Conservation (phyloP, 192 early-diverging fungal species). For the Physocladia obscura region DNA sequence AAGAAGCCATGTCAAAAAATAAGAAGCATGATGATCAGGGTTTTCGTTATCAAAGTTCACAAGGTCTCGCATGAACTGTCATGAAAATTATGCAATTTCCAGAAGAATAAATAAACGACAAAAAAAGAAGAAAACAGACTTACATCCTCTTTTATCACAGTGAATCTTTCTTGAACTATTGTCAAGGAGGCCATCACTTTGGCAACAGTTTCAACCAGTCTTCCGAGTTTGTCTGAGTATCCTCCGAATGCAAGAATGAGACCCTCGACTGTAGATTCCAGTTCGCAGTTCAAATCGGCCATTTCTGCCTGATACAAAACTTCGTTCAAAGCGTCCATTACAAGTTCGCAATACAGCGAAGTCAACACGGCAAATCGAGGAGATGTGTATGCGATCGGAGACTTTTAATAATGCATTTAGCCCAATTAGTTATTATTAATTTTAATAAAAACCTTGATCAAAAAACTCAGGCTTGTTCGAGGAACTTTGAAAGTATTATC, state of each 20-base stretch:
- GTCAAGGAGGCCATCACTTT: conserved; percentile 63
- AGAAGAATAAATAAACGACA: conserved; percentile 2
- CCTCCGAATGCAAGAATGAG: conserved; percentile 72
- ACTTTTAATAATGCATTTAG: no score
- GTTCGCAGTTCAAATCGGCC: conserved; percentile 75
- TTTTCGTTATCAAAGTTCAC: conserved; percentile 76
- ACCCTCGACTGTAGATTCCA: conserved; percentile 67
- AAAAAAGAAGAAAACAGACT: not conserved
- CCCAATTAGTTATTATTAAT: no score
- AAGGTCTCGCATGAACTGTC: conserved; percentile 62
- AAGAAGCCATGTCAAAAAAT: conserved; percentile 71
- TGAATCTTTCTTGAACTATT: conserved; percentile 71
- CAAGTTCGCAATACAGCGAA: conserved; percentile 70
- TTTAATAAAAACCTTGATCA: no score
- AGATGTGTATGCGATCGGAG: conserved; percentile 72
- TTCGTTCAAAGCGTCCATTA: conserved; percentile 82
- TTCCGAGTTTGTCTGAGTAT: conserved; percentile 81
- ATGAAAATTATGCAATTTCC: not conserved
- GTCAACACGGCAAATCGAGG: conserved; percentile 69
- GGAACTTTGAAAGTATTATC: conserved; percentile 90
- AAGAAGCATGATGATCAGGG: conserved; percentile 77
- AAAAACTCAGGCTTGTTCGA: conserved; percentile 73
- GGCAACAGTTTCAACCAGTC: conserved; percentile 70
- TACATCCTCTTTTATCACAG: conserved; percentile 69
- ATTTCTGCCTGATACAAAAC: conserved; percentile 85